Evolutionary conservation across 192 early-diverging fungal species (phyloP).

Genomic region (Lobosporangium transversale): DNA sequence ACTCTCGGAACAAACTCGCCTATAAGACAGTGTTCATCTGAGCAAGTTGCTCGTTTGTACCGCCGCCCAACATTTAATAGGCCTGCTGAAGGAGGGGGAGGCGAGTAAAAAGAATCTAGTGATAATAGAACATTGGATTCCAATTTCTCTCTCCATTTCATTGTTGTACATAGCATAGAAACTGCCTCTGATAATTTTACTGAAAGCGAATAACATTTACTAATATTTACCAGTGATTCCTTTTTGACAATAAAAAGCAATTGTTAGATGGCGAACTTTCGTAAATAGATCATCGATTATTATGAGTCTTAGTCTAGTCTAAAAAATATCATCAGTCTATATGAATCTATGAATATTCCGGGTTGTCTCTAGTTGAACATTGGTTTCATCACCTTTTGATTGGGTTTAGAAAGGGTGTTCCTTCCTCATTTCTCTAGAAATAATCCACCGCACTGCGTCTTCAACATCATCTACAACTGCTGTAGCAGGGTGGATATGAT

Average conservation of each 20-base stretch:
- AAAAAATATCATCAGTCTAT: too few relatives aligned
- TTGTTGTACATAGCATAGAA: too few relatives aligned
- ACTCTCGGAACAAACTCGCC: slow-evolving; percentile 25
- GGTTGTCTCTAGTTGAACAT: too few relatives aligned
- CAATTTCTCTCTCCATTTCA: too few relatives aligned
- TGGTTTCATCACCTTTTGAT: neutral
- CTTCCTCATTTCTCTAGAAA: slow-evolving; percentile 35
- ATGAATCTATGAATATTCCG: too few relatives aligned
- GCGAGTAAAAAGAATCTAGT: neutral
- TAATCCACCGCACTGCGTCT: slow-evolving; percentile 70
- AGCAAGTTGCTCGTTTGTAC: slow-evolving; percentile 37
- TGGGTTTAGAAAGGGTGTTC: slow-evolving; percentile 18
- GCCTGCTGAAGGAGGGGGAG: slow-evolving; percentile 36
- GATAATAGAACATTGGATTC: slow-evolving; percentile 9
- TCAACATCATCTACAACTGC: slow-evolving; percentile 70
- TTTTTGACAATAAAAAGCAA: too few relatives aligned
- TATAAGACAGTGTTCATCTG: slow-evolving; percentile 31
- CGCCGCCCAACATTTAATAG: slow-evolving; percentile 23
- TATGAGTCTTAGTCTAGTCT: too few relatives aligned
- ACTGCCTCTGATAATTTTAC: too few relatives aligned
- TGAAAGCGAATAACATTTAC: too few relatives aligned
- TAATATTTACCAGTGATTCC: too few relatives aligned
- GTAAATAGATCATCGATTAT: too few relatives aligned
- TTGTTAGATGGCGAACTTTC: too few relatives aligned
- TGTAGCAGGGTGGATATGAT: slow-evolving; percentile 63